Conservation (phyloP, 1,139 yeast genomes). For the Fermentozyma sake region DNA sequence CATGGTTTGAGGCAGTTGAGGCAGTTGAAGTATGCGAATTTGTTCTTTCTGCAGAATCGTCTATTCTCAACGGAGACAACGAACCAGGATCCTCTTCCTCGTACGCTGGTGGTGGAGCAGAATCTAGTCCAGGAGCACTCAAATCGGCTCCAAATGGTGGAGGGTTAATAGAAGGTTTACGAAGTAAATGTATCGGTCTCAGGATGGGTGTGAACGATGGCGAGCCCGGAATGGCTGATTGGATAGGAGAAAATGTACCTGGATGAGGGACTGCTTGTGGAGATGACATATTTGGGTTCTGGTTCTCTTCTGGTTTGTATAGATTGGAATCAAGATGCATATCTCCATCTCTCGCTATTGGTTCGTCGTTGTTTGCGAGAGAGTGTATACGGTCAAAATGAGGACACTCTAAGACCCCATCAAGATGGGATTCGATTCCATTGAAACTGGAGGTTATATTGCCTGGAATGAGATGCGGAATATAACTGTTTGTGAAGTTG, state of each 20-base stretch:
- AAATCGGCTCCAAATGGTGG: slow-evolving; percentile 38
- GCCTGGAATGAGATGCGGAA: too few relatives aligned
- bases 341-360: slow-evolving; percentile 36
- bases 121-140: slow-evolving; percentile 19
- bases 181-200: slow-evolving; percentile 32
- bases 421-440: too few relatives aligned
- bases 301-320: slow-evolving; percentile 45
- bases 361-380: slow-evolving; percentile 26
- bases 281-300: slow-evolving; percentile 33
- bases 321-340: slow-evolving; percentile 57
- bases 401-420: too few relatives aligned
- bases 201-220: slow-evolving; percentile 33
- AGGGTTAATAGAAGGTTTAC: slow-evolving; percentile 38
- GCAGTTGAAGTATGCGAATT: too few relatives aligned
- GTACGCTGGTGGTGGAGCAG: slow-evolving; percentile 37
- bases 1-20: too few relatives aligned
- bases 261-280: slow-evolving; percentile 57
- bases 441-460: too few relatives aligned
- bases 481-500: too few relatives aligned
- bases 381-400: slow-evolving; percentile 29
- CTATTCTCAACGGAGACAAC: slow-evolving; percentile 32
- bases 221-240: too few relatives aligned
- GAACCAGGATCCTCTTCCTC: slow-evolving; percentile 23
- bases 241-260: slow-evolving; percentile 23
- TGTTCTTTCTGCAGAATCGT: too few relatives aligned